A percentile compares a stretch with the other conserved stretches of the same genome.
Evolutionary conservation across 1,284 basidiomycete genomes (phyloP).

Genomic region (Ustilago lituana): DNA sequence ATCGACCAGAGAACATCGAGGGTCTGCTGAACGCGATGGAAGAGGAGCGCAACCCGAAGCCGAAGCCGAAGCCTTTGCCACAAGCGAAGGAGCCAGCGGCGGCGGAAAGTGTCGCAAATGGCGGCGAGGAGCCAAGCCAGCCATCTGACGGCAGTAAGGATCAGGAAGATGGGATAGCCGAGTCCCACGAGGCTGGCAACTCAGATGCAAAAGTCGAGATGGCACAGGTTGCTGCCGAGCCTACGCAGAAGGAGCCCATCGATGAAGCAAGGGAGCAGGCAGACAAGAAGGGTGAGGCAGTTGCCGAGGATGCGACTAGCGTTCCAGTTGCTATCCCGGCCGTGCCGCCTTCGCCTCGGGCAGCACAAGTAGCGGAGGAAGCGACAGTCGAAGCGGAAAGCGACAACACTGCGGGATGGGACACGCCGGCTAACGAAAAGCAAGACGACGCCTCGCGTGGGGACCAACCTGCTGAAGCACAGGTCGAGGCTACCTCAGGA

Average conservation of each 20-base stretch:
- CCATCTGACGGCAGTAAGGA: neutral
- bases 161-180: neutral
- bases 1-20: conserved; percentile 47
- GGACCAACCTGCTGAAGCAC: too few species aligned
- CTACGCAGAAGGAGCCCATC: neutral
- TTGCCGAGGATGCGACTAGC: neutral
- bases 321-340: conserved; percentile 4
- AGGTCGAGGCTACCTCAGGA: neutral
- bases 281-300: neutral
- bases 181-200: neutral
- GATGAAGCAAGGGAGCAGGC: neutral
- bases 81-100: conserved; percentile 1
- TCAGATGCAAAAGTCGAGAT: neutral
- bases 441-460: too few species aligned
- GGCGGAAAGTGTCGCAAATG: neutral
- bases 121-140: neutral
- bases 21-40: conserved; percentile 46
- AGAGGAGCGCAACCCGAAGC: conserved; percentile 40
- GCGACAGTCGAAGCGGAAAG: neutral
- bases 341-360: neutral
- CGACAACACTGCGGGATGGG: conserved; percentile 3
- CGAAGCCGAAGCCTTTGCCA: conserved; percentile 3
- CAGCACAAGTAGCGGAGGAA: conserved; percentile 1
- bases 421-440: neutral
- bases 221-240: neutral